These are phyloP conservation scores for Ceratorhiza oryzae-sativae DNA, from an alignment of 1,284 basidiomycete genomes.

Conservation along the genomic window DNA sequence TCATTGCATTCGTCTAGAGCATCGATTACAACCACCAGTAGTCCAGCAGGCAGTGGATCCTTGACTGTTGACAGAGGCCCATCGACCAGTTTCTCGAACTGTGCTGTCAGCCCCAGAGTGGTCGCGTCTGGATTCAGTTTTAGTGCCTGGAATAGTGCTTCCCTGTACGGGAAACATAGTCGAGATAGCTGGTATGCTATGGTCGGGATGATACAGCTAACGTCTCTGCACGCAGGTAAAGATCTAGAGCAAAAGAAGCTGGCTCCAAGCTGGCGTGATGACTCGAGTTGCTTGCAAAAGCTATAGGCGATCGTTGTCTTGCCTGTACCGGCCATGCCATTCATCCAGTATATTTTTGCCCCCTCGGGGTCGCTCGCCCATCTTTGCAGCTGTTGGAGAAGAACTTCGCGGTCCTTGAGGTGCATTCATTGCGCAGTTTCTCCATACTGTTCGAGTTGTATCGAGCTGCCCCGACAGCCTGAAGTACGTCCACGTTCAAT, in stretches of 20 bases:
- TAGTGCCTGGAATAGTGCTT: background rate
- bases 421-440: constrained; percentile 20
- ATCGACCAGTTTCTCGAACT: constrained; percentile 10
- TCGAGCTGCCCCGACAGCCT: too few relatives aligned
- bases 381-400: background rate
- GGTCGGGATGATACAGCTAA: background rate
- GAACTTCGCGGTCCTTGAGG: background rate
- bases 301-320: constrained; percentile 34
- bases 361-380: constrained; percentile 2
- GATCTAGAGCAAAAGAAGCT: constrained; percentile 8
- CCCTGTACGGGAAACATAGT: background rate
- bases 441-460: too few relatives aligned
- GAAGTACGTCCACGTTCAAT: too few relatives aligned
- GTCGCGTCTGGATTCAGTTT: background rate
- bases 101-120: background rate
- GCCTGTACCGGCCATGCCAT: background rate
- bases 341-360: constrained; percentile 5
- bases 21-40: constrained; percentile 23
- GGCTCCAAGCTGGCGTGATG: constrained; percentile 1
- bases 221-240: constrained; percentile 1
- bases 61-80: background rate
- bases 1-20: constrained; percentile 30
- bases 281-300: background rate
- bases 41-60: background rate
- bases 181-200: constrained; percentile 23